Conservation (phyloP, 1,284 basidiomycete species). For the Coniophora puteana region DNA sequence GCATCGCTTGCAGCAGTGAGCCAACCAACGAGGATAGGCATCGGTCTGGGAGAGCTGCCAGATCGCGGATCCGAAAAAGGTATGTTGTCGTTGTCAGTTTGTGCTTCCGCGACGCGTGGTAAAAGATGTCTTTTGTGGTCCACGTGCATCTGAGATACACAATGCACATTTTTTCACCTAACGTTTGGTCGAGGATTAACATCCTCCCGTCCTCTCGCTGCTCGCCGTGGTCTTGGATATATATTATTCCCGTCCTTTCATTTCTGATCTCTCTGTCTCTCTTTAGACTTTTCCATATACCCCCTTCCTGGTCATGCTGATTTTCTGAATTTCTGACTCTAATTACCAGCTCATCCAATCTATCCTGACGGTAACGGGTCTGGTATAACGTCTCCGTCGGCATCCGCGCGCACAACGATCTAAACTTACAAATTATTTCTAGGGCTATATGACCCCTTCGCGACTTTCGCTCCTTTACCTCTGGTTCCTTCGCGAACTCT, state of each 20-base stretch:
- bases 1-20: not conserved
- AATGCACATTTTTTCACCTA: no score
- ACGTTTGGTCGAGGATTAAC: not conserved
- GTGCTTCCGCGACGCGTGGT: no score
- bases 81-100: slow-evolving; percentile 17
- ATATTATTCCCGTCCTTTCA: not conserved
- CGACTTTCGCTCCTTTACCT: not conserved
- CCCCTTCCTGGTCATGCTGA: slow-evolving; percentile 1
- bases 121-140: not conserved
- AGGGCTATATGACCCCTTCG: not conserved
- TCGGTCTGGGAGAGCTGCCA: no score
- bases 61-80: slow-evolving; percentile 13
- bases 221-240: not conserved
- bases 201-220: not conserved
- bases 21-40: no score
- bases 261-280: not conserved
- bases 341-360: not conserved
- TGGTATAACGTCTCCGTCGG: no score
- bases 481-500: not conserved
- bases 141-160: not conserved
- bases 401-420: no score
- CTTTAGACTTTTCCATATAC: not conserved
- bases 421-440: not conserved
- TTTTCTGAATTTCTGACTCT: slow-evolving; percentile 1
- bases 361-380: not conserved